Base-by-base conservation (phyloP, 257 asterid species). In the Pogostemon cablin region DNA sequence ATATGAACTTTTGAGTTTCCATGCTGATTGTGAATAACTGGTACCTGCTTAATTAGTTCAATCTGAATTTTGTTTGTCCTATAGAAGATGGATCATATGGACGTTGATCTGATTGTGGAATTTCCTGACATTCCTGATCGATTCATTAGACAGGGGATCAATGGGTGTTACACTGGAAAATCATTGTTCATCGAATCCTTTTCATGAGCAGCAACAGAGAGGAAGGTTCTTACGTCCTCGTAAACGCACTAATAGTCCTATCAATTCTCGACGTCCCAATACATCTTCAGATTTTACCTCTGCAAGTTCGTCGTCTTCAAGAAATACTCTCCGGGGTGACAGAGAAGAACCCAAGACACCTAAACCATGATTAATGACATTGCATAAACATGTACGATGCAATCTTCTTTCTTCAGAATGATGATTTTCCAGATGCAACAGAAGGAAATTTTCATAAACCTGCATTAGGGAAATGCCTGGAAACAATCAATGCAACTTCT, bases 51-150 rank as follows among this genome's bases (percentile, higher is more conserved):
- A 43, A 50, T 53, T 43, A 43, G 37, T 47, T 40, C 6, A 64
- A 71, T 37, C 53, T 60, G 65, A 43, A 20, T 34, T 75, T 35
- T 50, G 63, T 77, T 67, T 35, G 12, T 68, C 34, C 15, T 81
- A 59, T 86, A 92, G 95, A 75, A 32, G 64, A 86, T 88, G 91
- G 95, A 92, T 79, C 78, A 58, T 9, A 77, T 89, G 88, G 89
- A 84, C 69, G 53, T 77, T 43, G 96, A 85, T 79, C 68, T 68
- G 49, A 39, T 72, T 8, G 38, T 75, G 54, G 96, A 83, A 72
- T 82, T 88, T 76, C 96, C 96, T 3, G 98, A 88, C 72, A 90
- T 96, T 78, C 98, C 98, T 0, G 91, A 85, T 68, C 81, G 90
- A 78, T 77, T 82, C 53, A 68, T 77, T 47, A 68, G 77, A 7